Evolutionary conservation across 2,329 filamentous ascomycete genomes (phyloP).

Genomic region (Penicillium sp.): DNA sequence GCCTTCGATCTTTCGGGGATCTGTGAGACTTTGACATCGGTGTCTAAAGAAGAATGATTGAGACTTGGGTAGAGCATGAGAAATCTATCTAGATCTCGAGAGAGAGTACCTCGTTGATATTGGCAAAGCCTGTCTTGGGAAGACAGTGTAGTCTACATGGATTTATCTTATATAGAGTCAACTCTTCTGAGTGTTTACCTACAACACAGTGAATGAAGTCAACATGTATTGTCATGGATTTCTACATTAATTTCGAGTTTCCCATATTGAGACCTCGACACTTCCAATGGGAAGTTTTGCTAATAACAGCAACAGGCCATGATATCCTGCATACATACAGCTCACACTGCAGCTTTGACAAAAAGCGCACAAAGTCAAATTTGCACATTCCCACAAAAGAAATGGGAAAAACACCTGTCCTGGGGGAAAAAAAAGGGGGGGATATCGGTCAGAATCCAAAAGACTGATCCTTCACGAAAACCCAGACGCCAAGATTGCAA

Average conservation of each 20-base stretch:
- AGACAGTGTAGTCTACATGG: neutral
- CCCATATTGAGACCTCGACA: neutral
- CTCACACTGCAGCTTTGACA: neutral
- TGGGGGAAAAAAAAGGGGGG: no score
- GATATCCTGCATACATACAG: neutral
- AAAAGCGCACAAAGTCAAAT: neutral
- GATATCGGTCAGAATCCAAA: neutral
- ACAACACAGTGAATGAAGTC: neutral
- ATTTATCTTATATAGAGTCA: neutral
- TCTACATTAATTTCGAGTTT: neutral
- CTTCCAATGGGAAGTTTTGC: neutral
- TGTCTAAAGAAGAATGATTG: slow-evolving; percentile 9
- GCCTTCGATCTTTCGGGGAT: slow-evolving; percentile 27
- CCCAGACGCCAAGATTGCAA: neutral
- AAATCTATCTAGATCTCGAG: no score
- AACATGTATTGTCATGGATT: neutral
- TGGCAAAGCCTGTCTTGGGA: neutral
- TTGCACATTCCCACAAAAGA: neutral
- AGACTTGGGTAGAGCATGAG: neutral
- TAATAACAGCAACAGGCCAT: neutral
- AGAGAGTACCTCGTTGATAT: neutral
- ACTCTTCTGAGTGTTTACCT: neutral
- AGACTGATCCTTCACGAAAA: neutral
- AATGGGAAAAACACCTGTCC: neutral
- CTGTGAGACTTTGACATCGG: slow-evolving; percentile 29